Base-by-base conservation (phyloP, 495 filamentous ascomycete genomes). In the Chaetomidium leptoderma region DNA sequence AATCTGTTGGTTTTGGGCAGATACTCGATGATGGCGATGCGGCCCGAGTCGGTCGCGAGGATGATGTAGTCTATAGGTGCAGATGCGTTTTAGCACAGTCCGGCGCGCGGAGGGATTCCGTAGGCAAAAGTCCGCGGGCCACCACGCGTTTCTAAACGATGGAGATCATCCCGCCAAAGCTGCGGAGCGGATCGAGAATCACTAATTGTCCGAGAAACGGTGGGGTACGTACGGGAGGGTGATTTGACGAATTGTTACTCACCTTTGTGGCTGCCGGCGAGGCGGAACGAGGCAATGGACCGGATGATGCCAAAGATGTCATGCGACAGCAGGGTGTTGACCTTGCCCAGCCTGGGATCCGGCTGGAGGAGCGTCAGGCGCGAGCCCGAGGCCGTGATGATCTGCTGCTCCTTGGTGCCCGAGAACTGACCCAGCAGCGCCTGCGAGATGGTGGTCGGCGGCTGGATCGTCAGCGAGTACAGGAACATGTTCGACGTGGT, bases 401-500 rank as follows among this genome's bases (percentile, higher is more conserved):
- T 95, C 72, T 96, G 93, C 72, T 97, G 93, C 67, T 96, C 91
- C 71, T 91, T 93, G 53, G 87, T 93, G 39, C 93, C 92, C 53
- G 91, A 85, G 72, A 97, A 97, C 66, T 97, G 90, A 59, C 93
- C 93, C 16, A 96, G 79, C 51, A 97, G 87, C 52, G 92, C 91
- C 75, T 96, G 88, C 16, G 86, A 91, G 62, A 95, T 81, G 35
- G 91, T 86, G 48, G 91, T 89, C 26, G 95, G 89, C 55, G 90
- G 86, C 72, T 96, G 88, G 66, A 99, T 85, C 21, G 95, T 97
- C 70, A 97, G 77, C 46, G 89, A 91, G 78, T 97, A 97, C 80
- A 97, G 86, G 70, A 96, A 96, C 91, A 96, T 95, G 67, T 89
- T 90, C 63, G 91, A 96, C 42, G 91, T 96, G 58, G 90, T 92